A percentile compares a stretch with the other conserved stretches of the same genome.
Evolutionary conservation across 805 yeast species (phyloP).

Genomic region (Pichia pseudocactophila): DNA sequence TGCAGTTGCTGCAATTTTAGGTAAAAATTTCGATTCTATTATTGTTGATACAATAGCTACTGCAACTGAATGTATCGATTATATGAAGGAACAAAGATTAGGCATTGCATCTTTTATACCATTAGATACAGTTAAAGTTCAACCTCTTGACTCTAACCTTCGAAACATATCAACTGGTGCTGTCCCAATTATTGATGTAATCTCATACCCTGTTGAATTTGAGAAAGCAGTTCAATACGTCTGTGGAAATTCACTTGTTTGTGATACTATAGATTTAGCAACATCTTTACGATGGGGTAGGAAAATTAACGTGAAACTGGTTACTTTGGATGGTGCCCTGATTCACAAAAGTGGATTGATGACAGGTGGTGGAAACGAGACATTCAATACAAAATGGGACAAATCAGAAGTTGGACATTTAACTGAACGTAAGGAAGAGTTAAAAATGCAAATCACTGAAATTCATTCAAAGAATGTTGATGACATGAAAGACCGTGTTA

Average conservation of each 20-base stretch:
- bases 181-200: constrained; percentile 65
- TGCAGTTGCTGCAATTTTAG: constrained; percentile 72
- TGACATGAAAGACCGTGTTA: constrained; percentile 45
- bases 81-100: constrained; percentile 72
- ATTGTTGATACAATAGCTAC: constrained; percentile 70
- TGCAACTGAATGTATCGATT: constrained; percentile 68
- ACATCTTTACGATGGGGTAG: constrained; percentile 61
- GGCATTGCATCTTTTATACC: constrained; percentile 89
- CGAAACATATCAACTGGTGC: constrained; percentile 46
- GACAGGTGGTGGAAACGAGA: constrained; percentile 78
- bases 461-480: constrained; percentile 39
- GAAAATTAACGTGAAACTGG: constrained; percentile 52
- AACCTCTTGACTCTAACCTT: constrained; percentile 42
- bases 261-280: constrained; percentile 64
- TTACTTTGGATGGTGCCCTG: constrained; percentile 75
- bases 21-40: constrained; percentile 71
- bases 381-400: constrained; percentile 56
- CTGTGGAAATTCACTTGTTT: constrained; percentile 71
- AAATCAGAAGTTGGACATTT: constrained; percentile 55
- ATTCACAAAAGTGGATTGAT: constrained; percentile 81
- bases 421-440: constrained; percentile 39
- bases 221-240: constrained; percentile 76
- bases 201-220: constrained; percentile 55
- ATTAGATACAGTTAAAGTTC: constrained; percentile 60
- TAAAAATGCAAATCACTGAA: constrained; percentile 38